These are phyloP conservation scores for Elsinoe batatas DNA, from an alignment of 2,329 filamentous ascomycete species.

Conservation along the genomic window DNA sequence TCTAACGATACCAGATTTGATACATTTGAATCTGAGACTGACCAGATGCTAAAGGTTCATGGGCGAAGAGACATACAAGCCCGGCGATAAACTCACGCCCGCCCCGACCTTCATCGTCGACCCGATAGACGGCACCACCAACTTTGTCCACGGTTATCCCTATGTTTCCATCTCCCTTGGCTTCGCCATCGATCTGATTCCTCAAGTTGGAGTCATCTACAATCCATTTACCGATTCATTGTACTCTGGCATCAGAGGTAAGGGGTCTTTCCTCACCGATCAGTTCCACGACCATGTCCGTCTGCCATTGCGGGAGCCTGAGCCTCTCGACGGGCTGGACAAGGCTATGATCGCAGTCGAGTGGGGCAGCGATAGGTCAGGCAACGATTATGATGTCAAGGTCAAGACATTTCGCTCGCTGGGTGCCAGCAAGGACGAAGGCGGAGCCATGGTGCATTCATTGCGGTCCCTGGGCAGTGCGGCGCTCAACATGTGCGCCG, in stretches of 20 bases:
- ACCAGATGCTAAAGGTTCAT: slow-evolving; percentile 43
- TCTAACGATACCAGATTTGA: neutral
- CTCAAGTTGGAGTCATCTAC: slow-evolving; percentile 65
- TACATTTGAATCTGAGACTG: neutral
- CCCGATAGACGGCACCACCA: slow-evolving; percentile 73
- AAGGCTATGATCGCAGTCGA: slow-evolving; percentile 59
- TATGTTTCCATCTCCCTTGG: slow-evolving; percentile 69
- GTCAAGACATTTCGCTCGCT: slow-evolving; percentile 51
- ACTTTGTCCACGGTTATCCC: slow-evolving; percentile 70
- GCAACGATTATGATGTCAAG: slow-evolving; percentile 62
- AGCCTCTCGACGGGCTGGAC: slow-evolving; percentile 51
- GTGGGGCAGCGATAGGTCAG: slow-evolving; percentile 58
- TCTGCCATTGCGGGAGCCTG: slow-evolving; percentile 39
- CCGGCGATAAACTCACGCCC: slow-evolving; percentile 52
- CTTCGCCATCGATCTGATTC: slow-evolving; percentile 51
- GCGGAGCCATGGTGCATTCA: slow-evolving; percentile 68
- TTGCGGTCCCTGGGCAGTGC: slow-evolving; percentile 62
- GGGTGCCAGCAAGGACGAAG: slow-evolving; percentile 45
- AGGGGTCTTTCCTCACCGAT: slow-evolving; percentile 48
- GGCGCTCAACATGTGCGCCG: slow-evolving; percentile 63
- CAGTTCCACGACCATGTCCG: slow-evolving; percentile 24
- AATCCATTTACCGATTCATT: slow-evolving; percentile 64
- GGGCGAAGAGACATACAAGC: slow-evolving; percentile 66
- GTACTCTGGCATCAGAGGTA: slow-evolving; percentile 58
- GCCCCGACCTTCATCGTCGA: slow-evolving; percentile 72